Evolutionary conservation across 2,329 filamentous ascomycete species (phyloP), one percentile per base, ranked within the genome.

Genomic region (Tolypocladium amazonense): DNA sequence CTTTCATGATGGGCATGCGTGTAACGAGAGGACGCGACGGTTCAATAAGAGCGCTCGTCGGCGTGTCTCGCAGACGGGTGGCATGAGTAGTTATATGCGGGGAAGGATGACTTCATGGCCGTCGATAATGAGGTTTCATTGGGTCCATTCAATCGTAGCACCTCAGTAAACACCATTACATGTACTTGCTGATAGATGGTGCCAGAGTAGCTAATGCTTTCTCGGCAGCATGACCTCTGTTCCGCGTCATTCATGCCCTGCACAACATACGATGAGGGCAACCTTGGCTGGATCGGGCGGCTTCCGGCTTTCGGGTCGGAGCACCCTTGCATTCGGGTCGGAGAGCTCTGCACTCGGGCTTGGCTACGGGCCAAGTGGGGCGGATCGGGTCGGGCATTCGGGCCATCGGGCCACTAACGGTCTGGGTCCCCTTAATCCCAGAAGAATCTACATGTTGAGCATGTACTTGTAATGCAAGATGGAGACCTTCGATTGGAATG

Each of bases 1-100:
- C 71, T 50, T 68, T 72, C 73, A 75, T 74, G 15, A n/a, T 62
- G 30, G 14, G 20, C 8, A 15, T 3, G 8, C 8, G 27, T 53
- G 8, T 18, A 33, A 1, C 8, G 47, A 33, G 4, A 12, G 8
- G 27, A 20, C 4, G 18, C 18, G 18, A 53, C 5, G 2, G 4
- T 30, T 12, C 25, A 12, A 23, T 3, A 11, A 18, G 45, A 7
- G 7, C 14, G 45, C 30, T 33, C 7, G 27, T n/a, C 15, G 27
- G 9, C 18, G 1, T 4, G 14, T 20, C 27, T 20, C 3, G 45
- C 15, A 30, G 15, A 30, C 20, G 15, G 15, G 6, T 18, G 47
- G 50, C 3, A 20, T 52, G 47, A 52, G 15, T n/a, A 3, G 1
- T 30, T 6, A 33, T 33, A 33, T 33, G 47, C 25, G 47, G 27